Conservation (phyloP, 116 monocot genomes). For the Iris pallida region DNA sequence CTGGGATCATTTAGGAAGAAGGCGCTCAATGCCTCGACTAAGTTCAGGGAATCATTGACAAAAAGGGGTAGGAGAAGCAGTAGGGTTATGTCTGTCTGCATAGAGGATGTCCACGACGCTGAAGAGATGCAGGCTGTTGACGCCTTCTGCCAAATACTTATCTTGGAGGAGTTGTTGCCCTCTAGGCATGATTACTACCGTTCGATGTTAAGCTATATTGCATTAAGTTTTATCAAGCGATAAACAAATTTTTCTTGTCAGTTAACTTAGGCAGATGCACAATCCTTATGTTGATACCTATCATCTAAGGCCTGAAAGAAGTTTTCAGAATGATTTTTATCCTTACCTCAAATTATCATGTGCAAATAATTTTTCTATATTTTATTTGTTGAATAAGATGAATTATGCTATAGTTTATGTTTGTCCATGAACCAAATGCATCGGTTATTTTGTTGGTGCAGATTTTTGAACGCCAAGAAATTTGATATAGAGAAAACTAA, state of each 20-base stretch:
- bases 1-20: slow-evolving; percentile 68
- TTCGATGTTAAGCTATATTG: slow-evolving; percentile 73
- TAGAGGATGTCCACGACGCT: slow-evolving; percentile 66
- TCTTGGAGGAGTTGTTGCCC: slow-evolving; percentile 76
- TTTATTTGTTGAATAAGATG: no score
- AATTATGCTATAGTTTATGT: no score
- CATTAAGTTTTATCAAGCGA: no score
- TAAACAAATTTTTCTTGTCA: no score
- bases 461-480: slow-evolving; percentile 93
- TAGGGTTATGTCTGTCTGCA: slow-evolving; percentile 56
- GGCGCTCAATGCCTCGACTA: slow-evolving; percentile 58
- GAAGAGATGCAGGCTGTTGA: slow-evolving; percentile 77
- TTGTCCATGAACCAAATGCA: no score
- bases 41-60: slow-evolving; percentile 60
- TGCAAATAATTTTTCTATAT: no score
- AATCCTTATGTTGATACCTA: no score
- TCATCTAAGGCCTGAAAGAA: no score
- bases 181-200: slow-evolving; percentile 80
- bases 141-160: slow-evolving; percentile 74
- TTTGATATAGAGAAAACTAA: slow-evolving; percentile 94
- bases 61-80: slow-evolving; percentile 67
- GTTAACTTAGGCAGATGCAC: no score
- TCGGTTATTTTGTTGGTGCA: slow-evolving; percentile 12
- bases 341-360: no score
- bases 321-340: no score